Percentiles rank a stretch among this genome's conserved stretches.
Conservation (phyloP, 2,329 filamentous ascomycete genomes). For the Aspergillus tanneri region DNA sequence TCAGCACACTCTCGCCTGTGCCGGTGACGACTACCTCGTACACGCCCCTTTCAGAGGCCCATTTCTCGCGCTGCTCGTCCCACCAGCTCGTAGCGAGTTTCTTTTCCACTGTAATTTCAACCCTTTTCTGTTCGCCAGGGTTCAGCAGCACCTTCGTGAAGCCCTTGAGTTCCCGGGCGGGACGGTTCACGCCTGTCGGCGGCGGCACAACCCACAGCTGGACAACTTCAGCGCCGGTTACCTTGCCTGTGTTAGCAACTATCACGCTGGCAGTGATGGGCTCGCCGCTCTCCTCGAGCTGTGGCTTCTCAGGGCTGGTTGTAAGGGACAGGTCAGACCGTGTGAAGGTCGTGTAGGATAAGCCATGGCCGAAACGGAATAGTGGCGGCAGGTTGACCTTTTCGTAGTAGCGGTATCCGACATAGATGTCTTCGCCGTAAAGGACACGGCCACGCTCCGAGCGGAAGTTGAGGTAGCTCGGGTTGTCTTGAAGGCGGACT, state of each 20-base stretch:
- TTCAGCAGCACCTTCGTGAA: conserved; percentile 64
- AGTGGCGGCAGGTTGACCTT: conserved; percentile 63
- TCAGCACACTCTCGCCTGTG: conserved; percentile 54
- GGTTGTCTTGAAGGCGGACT: conserved; percentile 65
- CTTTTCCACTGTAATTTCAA: conserved; percentile 56
- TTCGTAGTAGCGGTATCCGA: conserved; percentile 81
- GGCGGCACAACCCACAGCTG: conserved; percentile 54
- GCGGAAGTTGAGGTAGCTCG: conserved; percentile 72
- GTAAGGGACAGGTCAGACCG: conserved; percentile 49
- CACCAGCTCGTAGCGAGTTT: conserved; percentile 70
- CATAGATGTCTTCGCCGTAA: conserved; percentile 77
- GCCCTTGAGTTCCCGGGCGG: conserved; percentile 64
- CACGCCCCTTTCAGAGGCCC: conserved; percentile 64
- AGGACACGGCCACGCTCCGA: conserved; percentile 68
- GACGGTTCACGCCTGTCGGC: conserved; percentile 53
- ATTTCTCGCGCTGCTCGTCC: conserved; percentile 65
- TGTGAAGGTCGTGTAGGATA: conserved; percentile 72
- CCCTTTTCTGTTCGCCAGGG: conserved; percentile 58
- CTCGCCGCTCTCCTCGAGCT: conserved; percentile 45
- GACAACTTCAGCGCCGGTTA: conserved; percentile 55
- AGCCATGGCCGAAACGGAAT: conserved; percentile 77
- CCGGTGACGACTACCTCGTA: conserved; percentile 64
- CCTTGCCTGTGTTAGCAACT: conserved; percentile 56
- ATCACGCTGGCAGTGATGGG: conserved; percentile 48
- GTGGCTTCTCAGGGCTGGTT: conserved; percentile 26